Conservation (phyloP, 805 yeast species). For the Candida namnaoensis region DNA sequence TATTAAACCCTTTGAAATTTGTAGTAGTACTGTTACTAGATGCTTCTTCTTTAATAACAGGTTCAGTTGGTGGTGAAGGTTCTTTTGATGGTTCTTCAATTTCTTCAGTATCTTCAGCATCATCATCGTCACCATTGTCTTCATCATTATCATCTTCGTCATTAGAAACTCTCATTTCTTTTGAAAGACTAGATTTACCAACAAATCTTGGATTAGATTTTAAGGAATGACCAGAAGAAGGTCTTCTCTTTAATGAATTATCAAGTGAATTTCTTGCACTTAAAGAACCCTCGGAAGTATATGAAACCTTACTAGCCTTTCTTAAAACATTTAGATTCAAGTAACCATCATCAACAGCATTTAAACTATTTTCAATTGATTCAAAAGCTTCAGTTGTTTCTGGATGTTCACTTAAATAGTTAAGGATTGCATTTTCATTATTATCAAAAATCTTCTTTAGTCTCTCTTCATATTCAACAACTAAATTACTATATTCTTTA, state of each 20-base stretch:
- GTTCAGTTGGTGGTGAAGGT: too few species aligned
- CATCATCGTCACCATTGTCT: not conserved
- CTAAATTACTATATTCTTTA: slow-evolving; percentile 18
- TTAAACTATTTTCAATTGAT: slow-evolving; percentile 46
- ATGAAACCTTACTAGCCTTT: slow-evolving; percentile 29
- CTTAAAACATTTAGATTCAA: slow-evolving; percentile 46
- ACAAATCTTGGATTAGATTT: slow-evolving; percentile 2
- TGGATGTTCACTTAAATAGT: slow-evolving; percentile 17
- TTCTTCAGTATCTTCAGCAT: too few species aligned
- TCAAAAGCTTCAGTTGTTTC: slow-evolving; percentile 25
- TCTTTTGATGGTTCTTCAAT: too few species aligned
- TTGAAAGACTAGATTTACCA: slow-evolving; percentile 16
- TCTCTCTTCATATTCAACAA: slow-evolving; percentile 15
- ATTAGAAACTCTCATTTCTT: slow-evolving; percentile 4
- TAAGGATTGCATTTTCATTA: slow-evolving; percentile 14
- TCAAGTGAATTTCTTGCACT: slow-evolving; percentile 6
- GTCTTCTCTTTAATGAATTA: slow-evolving; percentile 2
- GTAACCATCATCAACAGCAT: slow-evolving; percentile 58
- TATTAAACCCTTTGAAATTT: too few species aligned
- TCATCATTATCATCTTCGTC: slow-evolving; percentile 3
- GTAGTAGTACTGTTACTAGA: too few species aligned
- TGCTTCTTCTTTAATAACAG: too few species aligned
- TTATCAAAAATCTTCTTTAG: slow-evolving; percentile 13
- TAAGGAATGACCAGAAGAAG: slow-evolving; percentile 1
- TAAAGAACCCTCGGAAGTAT: slow-evolving; percentile 1